A percentile compares a stretch with the other conserved stretches of the same genome.
These are phyloP conservation scores for Mycena olivaceomarginata DNA, from an alignment of 768 basidiomycete species.

Conservation along the genomic window DNA sequence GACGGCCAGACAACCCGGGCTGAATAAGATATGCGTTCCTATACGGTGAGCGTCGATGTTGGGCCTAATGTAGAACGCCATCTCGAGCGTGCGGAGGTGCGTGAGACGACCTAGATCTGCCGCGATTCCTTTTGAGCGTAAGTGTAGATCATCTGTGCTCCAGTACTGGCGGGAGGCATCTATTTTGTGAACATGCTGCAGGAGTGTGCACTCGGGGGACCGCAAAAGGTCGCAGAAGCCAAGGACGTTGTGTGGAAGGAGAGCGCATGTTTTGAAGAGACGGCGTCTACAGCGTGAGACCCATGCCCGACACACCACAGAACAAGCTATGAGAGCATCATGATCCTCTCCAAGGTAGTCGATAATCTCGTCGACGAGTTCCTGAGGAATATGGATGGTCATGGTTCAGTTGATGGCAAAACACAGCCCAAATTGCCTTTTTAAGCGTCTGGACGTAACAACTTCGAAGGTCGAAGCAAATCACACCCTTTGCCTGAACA, in stretches of 20 bases:
- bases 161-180: background rate
- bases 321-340: conserved; percentile 3
- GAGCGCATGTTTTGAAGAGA: conserved; percentile 5
- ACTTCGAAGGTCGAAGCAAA: too few species aligned
- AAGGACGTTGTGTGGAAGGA: conserved; percentile 2
- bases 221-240: conserved; percentile 2
- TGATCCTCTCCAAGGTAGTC: background rate
- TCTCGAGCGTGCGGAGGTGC: too few species aligned
- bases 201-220: background rate
- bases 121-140: background rate
- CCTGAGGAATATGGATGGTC: conserved; percentile 8
- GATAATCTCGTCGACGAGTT: conserved; percentile 22
- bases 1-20: too few species aligned
- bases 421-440: background rate
- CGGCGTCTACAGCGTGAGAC: conserved; percentile 9
- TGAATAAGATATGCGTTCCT: too few species aligned
- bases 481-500: too few species aligned
- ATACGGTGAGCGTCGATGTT: too few species aligned
- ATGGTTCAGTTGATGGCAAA: background rate
- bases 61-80: too few species aligned
- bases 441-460: background rate
- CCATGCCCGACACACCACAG: background rate
- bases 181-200: background rate
- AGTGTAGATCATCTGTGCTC: too few species aligned
- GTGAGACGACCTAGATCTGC: background rate